Base-by-base conservation (phyloP, 2,329 filamentous ascomycete genomes). In the Trichothecium sympodiale region DNA sequence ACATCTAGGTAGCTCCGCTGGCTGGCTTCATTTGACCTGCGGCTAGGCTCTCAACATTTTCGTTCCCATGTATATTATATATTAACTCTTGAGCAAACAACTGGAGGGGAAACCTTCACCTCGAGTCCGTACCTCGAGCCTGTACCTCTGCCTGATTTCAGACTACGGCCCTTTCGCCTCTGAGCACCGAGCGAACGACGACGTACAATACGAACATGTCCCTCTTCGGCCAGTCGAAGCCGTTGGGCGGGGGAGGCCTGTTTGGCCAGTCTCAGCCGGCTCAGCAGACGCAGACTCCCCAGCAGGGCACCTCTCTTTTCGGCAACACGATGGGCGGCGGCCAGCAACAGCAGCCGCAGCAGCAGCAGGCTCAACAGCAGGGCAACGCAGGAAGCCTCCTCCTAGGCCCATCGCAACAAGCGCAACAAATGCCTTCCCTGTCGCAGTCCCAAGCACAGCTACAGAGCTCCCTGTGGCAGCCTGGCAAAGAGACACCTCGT, bases 401-500 rank as follows among this genome's bases (percentile, higher is more conserved):
- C 36, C 47, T 57, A 34, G 50, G 50, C 41, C 55, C 59, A 17
- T 30, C 34, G 39, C 55, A 57, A 43, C 63, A 62, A 39, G 46
- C 55, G 26, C 56, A 65, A 50, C 57, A 57, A 46, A 61, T 64
- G 51, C 65, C 56, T 15, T 46, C 49, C 39, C 45, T 65, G 29
- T 62, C 55, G 20, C 67, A 60, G 51, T 63, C 57, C 33, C 65
- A 58, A 55, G 65, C 60, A 36, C 57, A 68, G 43, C 53, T 68
- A 12, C 65, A 64, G 10, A 65, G 57, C 43, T 71, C 68, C 8
- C 51, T 71, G 46, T 73, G 69, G 67, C 67, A 71, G 40, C 67
- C 68, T 2, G 64, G 63, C 38, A 67, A 62, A 46, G 63, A 65
- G 30, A 62, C 63, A 16, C 64, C 62, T 35, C 64, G 69, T 72